Evolutionary conservation across 2,329 filamentous ascomycete species (phyloP).

Genomic region (Ceratocystis albifundus): DNA sequence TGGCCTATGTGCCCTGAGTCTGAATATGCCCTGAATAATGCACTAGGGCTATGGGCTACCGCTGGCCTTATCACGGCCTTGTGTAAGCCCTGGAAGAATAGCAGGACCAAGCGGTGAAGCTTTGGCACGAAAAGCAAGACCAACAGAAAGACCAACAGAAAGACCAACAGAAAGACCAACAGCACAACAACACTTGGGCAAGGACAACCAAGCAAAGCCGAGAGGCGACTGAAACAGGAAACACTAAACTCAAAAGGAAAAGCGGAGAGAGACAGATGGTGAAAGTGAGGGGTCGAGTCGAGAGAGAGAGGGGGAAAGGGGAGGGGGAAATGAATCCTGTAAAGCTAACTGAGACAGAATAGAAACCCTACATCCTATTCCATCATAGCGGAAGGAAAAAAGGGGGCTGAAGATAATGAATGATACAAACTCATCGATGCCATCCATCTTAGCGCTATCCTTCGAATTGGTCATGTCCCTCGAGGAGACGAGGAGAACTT

Average conservation of each 20-base stretch:
- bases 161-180: background rate
- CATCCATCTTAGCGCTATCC: background rate
- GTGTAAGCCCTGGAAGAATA: background rate
- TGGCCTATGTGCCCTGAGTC: background rate
- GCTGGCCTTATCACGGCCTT: background rate
- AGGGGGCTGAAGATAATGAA: background rate
- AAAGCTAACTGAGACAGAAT: constrained; percentile 1
- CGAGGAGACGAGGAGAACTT: too few species aligned
- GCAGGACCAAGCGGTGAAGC: constrained; percentile 11
- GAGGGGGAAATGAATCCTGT: background rate
- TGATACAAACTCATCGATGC: too few species aligned
- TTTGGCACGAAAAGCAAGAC: background rate
- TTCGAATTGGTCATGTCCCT: too few species aligned
- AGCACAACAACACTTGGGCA: background rate
- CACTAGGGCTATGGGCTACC: background rate
- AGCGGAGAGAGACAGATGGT: background rate
- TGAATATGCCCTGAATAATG: background rate
- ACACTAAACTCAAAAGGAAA: background rate
- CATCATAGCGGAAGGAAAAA: background rate
- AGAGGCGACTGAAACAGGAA: constrained; percentile 10
- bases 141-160: background rate
- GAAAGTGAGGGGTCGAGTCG: too few species aligned
- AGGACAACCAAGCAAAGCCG: background rate
- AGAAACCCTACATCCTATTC: background rate
- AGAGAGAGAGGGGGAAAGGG: background rate